Base-by-base conservation (phyloP, 441 rosid species). In the Biscutella laevigata region DNA sequence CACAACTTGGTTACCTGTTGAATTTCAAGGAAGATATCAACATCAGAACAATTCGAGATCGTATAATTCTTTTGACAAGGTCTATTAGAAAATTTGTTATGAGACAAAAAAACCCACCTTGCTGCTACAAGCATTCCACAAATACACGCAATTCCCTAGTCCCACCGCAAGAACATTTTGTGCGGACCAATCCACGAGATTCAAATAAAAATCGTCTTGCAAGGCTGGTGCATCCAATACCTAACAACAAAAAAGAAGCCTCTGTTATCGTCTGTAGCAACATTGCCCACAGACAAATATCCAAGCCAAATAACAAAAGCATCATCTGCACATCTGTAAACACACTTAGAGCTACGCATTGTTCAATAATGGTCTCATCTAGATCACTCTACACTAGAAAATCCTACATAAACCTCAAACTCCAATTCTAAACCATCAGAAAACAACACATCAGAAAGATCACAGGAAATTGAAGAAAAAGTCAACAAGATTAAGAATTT, bases 91-190 rank as follows among this genome's bases (percentile, higher is more conserved):
- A 25, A n/a, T 25, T 9, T 26, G 28, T 1, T 17, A 13, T n/a
- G 16, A 28, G 8, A 7, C 5, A 16, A 22, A 51, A 36, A 16
- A 52, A 51, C 69, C 69, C 58, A 81, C 95, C 94, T 88, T 92
- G 72, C 96, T 88, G 57, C 95, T 86, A 67, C 88, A 88, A 70
- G 96, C 96, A 77, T 92, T 88, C 98, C 96, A 92, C 68, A 92
- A 57, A 74, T 92, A 92, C n/a, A 92, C 95, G 33, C 92, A 92
- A 65, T 76, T 86, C 30, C 88, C 97, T 73, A 92, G 46, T 37
- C 99, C 99, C 61, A 92, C 97, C 0, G 95, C 90, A 70, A 88
- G 67, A 50, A 92, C 94, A 64, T 92, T 92, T 57, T 81, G 80
- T 0, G 92, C 73, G 4, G 97, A 92, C 99, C 95, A 92, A 50